Percentiles rank a stretch among this genome's conserved stretches.
These are phyloP conservation scores for Boletus rex-veris DNA, from an alignment of 768 basidiomycete species.

Conservation along the genomic window DNA sequence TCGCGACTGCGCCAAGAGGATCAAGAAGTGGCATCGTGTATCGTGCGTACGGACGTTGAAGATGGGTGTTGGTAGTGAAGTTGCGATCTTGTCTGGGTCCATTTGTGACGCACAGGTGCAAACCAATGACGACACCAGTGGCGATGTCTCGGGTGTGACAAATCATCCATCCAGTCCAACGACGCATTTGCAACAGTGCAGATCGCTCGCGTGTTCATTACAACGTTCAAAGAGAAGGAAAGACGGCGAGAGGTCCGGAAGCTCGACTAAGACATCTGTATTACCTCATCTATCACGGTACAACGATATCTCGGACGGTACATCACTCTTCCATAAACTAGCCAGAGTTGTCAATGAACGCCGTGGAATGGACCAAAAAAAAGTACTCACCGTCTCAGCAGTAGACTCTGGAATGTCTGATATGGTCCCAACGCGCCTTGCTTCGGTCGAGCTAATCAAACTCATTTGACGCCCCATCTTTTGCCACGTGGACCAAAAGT, in stretches of 20 bases:
- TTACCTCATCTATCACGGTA: neutral
- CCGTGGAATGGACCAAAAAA: neutral
- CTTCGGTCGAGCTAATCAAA: slow-evolving; percentile 62
- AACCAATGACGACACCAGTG: slow-evolving; percentile 10
- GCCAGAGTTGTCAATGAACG: neutral
- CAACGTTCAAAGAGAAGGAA: neutral
- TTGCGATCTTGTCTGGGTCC: neutral
- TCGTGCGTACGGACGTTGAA: neutral
- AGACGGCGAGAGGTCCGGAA: neutral
- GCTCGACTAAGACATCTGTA: neutral
- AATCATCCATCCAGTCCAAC: no score
- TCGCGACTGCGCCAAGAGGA: slow-evolving; percentile 22
- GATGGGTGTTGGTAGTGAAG: neutral
- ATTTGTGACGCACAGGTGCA: neutral
- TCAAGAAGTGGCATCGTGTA: slow-evolving; percentile 23
- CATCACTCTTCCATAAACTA: slow-evolving; percentile 24
- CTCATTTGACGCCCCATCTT: slow-evolving; percentile 50
- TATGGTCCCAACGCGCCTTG: slow-evolving; percentile 51
- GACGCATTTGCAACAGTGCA: neutral
- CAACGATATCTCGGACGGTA: neutral
- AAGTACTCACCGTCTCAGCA: slow-evolving; percentile 48
- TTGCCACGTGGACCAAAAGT: slow-evolving; percentile 64
- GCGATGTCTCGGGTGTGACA: neutral
- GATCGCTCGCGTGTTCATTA: neutral
- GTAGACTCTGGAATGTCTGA: slow-evolving; percentile 54